Base-by-base conservation (phyloP, 1,284 basidiomycete species). In the Cerrena zonata region DNA sequence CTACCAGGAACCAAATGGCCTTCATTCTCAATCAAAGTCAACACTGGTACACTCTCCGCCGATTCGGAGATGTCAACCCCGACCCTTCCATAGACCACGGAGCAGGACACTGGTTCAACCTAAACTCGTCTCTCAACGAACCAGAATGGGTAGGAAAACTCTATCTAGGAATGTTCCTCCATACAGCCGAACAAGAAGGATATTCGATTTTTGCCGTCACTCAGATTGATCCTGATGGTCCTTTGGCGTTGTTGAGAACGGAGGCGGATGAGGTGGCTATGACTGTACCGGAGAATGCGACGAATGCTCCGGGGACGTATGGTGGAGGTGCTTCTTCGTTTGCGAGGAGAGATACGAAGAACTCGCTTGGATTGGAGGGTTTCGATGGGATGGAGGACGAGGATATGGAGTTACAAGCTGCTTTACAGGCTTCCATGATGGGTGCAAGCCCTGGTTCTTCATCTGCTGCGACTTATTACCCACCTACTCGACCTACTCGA, bases 41-140 rank as follows among this genome's bases (percentile, higher is more conserved):
- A 49, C 93, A 95, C 64, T 96, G 93, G 93, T 90, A 90, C 65
- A 84, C 90, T 1, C 74, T 95, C 21, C 84, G 92, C 36, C 82
- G 89, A 21, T 95, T 94, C 62, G 91, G 88, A 42, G 63, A 68
- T 56, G 70, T 75, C 47, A 57, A 71, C 1, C 55, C 75, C 3
- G 63, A 72, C 48, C 60, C 69, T 22, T 41, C 56, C 22, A 57
- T 57, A 15, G 77, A 82, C 61, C 70, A 67, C 42, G 84, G 73
- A 13, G 67, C 74, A 36, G 79, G 81, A 2, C 84, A 86, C 61
- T 96, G 92, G 91, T 96, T 91, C 72, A 94, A 95, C 67, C 76
- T 97, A 22, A 91, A 96, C 65, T 94, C 91, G 7, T 87, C 80
- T 62, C 73, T 85, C 15, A 56, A 73, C 21, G 61, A 69, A 11